Base-by-base conservation (phyloP, 163 green algal genomes). In the Volvox carteri region DNA sequence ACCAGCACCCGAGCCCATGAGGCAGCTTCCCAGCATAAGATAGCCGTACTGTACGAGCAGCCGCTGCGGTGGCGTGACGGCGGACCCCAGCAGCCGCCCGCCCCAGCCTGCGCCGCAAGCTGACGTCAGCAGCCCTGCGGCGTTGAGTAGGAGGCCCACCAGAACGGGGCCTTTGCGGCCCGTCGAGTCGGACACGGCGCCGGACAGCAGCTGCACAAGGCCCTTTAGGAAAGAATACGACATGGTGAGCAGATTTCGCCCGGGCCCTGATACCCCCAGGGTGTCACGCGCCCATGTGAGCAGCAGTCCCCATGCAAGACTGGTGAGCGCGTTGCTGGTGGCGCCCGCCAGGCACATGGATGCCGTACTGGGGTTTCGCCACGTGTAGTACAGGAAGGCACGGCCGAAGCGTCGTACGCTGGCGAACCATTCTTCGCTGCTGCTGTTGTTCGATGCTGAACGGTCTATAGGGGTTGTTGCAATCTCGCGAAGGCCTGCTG, bases 171-270 rank as follows among this genome's bases (percentile, higher is more conserved):
- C 37, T 11, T 70, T 52, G 14, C 78, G 78, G 23, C 78, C 78
- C 37, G 78, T 54, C n/a, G 39, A n/a, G 23, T 85, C 78, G 12
- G 78, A 85, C 39, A 75, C 23, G 3, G 35, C 78, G 25, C 78
- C 78, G 4, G 56, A 41, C 56, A 75, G 56, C 78, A 85, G 56
- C 78, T 85, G 78, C 39, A 75, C 77, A 8, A 54, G 23, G 37
- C 37, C 78, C 78, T 85, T 85, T 54, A 85, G 78, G 56, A 85
- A 85, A 37, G 56, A 76, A 67, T 88, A 88, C 42, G 54, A 37
- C n/a, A 67, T 50, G 0, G 81, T 75, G 44, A 88, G n/a, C 4
- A 88, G 67, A 28, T 88, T 88, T 46, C 81, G 81, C 23, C 33
- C 81, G 37, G 81, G 81, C 5, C 81, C 81, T 19, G 81, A 67